phyloP scores from a whole-genome alignment of 192 early-diverging fungal genomes.

The Chytriomyces hyalinus region DNA sequence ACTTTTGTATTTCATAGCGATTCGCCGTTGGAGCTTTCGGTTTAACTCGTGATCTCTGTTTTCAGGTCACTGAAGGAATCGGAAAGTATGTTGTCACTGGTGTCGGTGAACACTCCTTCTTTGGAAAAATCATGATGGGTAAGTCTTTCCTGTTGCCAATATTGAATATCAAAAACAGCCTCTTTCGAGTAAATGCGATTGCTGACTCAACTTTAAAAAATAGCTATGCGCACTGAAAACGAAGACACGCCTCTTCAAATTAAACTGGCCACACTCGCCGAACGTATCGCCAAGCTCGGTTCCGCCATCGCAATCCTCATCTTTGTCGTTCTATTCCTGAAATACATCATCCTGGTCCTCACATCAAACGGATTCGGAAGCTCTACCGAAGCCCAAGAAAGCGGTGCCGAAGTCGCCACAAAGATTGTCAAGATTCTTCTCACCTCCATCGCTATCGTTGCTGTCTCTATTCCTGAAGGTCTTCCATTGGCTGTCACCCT shows the following conservation, averaged over 20 bases:
- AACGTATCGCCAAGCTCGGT: conserved; percentile 93
- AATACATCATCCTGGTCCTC: conserved; percentile 73
- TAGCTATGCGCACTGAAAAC: conserved; percentile 71
- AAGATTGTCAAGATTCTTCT: conserved; percentile 72
- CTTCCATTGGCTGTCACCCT: conserved; percentile 96
- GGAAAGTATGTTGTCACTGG: conserved; percentile 83
- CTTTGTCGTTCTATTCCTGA: conserved; percentile 82
- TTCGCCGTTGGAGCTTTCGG: neutral
- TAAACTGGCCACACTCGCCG: conserved; percentile 90
- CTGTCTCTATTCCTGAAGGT: conserved; percentile 98
- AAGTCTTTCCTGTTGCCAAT: neutral
- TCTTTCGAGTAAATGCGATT: neutral
- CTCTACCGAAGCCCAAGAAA: conserved; percentile 17
- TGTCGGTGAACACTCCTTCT: conserved; percentile 87
- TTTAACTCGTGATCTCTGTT: neutral
- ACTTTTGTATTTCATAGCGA: too few relatives aligned
- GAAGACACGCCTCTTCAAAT: conserved; percentile 94
- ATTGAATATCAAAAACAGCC: too few relatives aligned
- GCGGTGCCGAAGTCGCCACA: conserved; percentile 22
- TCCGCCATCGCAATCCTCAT: conserved; percentile 83
- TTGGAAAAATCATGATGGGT: conserved; percentile 89
- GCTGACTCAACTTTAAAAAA: too few relatives aligned
- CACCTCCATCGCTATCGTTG: conserved; percentile 89
- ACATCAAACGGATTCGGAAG: conserved; percentile 20
- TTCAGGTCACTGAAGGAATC: conserved; percentile 79